A percentile compares a stretch with the other conserved stretches of the same genome.
Evolutionary conservation across 306 rosid species (phyloP).

Genomic region (cucumber (Cucumis sativus)): DNA sequence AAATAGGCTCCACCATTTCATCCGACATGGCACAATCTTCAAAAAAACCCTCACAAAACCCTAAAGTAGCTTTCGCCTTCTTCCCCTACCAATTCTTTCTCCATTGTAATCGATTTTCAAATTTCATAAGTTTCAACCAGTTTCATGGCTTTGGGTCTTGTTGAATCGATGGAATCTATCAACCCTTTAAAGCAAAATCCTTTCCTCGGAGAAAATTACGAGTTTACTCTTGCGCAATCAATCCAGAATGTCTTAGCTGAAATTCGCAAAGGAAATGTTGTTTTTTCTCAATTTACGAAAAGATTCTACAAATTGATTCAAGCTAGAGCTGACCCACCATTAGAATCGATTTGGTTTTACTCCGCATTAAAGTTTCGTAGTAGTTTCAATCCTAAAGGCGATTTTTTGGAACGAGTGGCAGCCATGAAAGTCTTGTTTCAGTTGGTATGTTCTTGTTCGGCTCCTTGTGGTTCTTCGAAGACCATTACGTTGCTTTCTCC

Average conservation of each 20-base stretch:
- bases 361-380: slow-evolving; percentile 33
- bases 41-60: neutral
- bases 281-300: slow-evolving; percentile 16
- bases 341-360: slow-evolving; percentile 66
- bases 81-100: neutral
- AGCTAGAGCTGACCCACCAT: slow-evolving; percentile 47
- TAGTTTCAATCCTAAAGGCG: slow-evolving; percentile 20
- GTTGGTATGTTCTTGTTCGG: slow-evolving; percentile 35
- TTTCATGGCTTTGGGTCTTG: slow-evolving; percentile 17
- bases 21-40: neutral
- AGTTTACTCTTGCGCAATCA: slow-evolving; percentile 29
- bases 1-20: neutral
- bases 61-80: neutral
- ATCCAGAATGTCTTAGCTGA: slow-evolving; percentile 32
- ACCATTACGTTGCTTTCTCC: slow-evolving; percentile 53
- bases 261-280: slow-evolving; percentile 19
- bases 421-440: slow-evolving; percentile 40
- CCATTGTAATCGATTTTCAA: neutral
- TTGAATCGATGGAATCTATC: slow-evolving; percentile 12
- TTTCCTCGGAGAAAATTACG: slow-evolving; percentile 27
- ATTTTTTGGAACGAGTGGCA: slow-evolving; percentile 36
- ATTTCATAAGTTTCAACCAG: neutral
- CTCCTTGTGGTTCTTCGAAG: slow-evolving; percentile 31
- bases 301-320: slow-evolving; percentile 38
- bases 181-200: slow-evolving; percentile 4